A percentile compares a stretch with the other conserved stretches of the same genome.
These are phyloP conservation scores for Lodderomyces oxycetoniae DNA, from an alignment of 1,139 yeast genomes.

Conservation along the genomic window DNA sequence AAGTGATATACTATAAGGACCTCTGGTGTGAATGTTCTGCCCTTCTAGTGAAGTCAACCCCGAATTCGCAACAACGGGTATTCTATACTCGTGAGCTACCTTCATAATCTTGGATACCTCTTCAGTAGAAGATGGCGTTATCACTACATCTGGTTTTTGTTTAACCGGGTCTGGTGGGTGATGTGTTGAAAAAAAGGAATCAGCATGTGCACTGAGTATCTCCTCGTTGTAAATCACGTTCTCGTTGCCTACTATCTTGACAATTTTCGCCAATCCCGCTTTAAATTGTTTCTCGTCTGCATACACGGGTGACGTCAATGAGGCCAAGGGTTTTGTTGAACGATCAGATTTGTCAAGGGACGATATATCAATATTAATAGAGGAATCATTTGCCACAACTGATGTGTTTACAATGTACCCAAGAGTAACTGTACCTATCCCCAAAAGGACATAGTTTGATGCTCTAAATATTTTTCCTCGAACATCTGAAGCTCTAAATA, in stretches of 20 bases:
- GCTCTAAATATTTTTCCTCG: too few relatives aligned
- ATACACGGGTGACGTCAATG: constrained; percentile 15
- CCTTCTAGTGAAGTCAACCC: constrained; percentile 85
- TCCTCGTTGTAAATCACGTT: constrained; percentile 21
- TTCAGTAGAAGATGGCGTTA: constrained; percentile 58
- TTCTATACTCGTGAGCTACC: constrained; percentile 52
- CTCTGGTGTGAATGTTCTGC: constrained; percentile 68
- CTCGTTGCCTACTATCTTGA: constrained; percentile 13
- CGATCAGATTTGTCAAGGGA: too few relatives aligned
- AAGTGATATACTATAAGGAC: constrained; percentile 37
- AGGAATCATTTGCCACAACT: too few relatives aligned
- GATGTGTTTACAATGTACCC: too few relatives aligned
- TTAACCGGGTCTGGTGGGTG: constrained; percentile 47
- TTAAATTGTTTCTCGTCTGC: constrained; percentile 14
- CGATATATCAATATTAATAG: too few relatives aligned
- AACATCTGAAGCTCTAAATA: too few relatives aligned
- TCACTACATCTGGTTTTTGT: constrained; percentile 55
- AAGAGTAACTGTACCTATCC: too few relatives aligned
- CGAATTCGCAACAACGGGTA: constrained; percentile 72
- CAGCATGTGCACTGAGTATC: constrained; percentile 47
- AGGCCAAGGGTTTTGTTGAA: constrained; percentile 16
- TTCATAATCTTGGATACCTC: constrained; percentile 62
- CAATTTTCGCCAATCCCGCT: constrained; percentile 13
- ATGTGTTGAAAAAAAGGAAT: constrained; percentile 60
- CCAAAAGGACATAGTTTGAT: too few relatives aligned